Conservation (phyloP, 345 rosid genomes). For the Citrus hindsii region DNA sequence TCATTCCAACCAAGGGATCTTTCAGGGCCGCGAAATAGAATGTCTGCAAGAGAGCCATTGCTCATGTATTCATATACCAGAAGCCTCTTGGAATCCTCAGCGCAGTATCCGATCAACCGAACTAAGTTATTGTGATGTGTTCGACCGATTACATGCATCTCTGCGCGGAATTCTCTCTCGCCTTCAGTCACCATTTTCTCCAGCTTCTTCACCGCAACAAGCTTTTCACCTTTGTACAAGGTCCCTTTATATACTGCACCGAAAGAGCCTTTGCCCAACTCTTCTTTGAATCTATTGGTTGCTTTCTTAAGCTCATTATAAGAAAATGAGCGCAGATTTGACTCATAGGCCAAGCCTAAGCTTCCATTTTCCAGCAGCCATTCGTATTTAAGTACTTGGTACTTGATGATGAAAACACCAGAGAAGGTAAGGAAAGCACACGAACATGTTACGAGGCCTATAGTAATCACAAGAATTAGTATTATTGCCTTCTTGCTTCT, state of each 20-base stretch:
- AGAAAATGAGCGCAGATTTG: slow-evolving; percentile 3
- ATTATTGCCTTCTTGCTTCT: neutral
- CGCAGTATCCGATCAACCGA: no score
- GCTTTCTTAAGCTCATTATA: slow-evolving; percentile 10
- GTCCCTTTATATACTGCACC: slow-evolving; percentile 4
- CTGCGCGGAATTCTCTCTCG: no score
- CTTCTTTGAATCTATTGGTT: neutral
- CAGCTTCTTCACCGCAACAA: slow-evolving; percentile 7
- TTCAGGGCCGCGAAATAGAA: neutral
- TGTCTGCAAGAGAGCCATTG: no score
- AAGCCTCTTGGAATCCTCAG: no score
- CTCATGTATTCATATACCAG: no score
- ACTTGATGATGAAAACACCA: neutral
- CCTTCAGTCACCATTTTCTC: slow-evolving; percentile 7
- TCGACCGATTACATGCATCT: no score
- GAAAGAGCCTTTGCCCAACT: slow-evolving; percentile 4
- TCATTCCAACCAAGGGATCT: neutral
- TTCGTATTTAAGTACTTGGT: neutral
- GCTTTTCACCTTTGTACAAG: neutral
- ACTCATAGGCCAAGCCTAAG: neutral
- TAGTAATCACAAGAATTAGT: neutral
- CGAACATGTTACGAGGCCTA: neutral
- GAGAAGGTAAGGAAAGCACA: neutral
- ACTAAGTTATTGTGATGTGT: no score
- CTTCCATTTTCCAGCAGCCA: slow-evolving; percentile 2